Conservation (phyloP, 148 eudicot species). For the Pharnaceum exiguum region DNA sequence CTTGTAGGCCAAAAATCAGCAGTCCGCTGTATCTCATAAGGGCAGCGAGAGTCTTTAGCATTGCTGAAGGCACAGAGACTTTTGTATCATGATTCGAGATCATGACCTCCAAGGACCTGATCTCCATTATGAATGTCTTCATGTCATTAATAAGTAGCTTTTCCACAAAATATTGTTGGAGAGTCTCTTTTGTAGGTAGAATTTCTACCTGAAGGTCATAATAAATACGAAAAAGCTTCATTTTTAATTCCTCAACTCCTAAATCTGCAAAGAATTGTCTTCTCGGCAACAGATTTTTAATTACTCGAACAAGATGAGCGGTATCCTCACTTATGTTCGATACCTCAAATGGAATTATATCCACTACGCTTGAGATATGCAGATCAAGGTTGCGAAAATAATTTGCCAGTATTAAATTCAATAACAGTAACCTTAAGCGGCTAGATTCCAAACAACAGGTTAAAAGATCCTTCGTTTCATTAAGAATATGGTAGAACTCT, state of each 20-base stretch:
- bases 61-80: neutral
- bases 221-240: neutral
- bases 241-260: neutral
- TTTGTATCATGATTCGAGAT: neutral
- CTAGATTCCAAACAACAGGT: no score
- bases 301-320: neutral
- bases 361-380: neutral
- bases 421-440: slow-evolving; percentile 6
- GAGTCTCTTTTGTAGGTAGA: neutral
- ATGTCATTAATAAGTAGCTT: neutral
- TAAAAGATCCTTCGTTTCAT: neutral
- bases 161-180: slow-evolving; percentile 3
- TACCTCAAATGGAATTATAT: slow-evolving; percentile 6
- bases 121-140: slow-evolving; percentile 2
- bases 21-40: neutral
- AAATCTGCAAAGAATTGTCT: slow-evolving; percentile 1
- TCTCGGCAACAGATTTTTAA: neutral
- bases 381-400: slow-evolving; percentile 5
- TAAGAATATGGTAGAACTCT: neutral
- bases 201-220: neutral
- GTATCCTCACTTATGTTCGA: slow-evolving; percentile 1
- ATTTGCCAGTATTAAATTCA: slow-evolving; percentile 2
- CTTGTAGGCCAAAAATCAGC: neutral
- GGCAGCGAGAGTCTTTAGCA: slow-evolving; percentile 5
- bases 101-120: slow-evolving; percentile 1